phyloP scores from a whole-genome alignment of 768 basidiomycete genomes.

The Leccinum ochraceum region DNA sequence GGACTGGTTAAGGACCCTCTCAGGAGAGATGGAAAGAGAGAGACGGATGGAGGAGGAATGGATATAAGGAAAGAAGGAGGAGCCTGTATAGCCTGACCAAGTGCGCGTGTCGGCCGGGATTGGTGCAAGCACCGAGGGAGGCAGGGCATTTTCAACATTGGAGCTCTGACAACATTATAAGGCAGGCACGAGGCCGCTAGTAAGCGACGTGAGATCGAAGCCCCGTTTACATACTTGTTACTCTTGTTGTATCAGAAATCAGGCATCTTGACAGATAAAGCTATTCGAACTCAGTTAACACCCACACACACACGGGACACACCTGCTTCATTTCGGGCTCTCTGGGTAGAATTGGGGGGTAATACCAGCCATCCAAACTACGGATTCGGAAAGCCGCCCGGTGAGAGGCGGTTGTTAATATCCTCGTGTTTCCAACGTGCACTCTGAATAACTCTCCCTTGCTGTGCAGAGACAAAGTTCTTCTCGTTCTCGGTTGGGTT shows the following conservation, averaged over 20 bases:
- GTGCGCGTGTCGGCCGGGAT: constrained; percentile 31
- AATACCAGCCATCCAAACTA: background rate
- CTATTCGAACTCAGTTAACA: constrained; percentile 23
- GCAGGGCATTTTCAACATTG: constrained; percentile 23
- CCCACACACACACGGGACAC: background rate
- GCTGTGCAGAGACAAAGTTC: constrained; percentile 13
- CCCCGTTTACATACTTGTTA: constrained; percentile 20
- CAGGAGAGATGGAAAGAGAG: constrained; percentile 10
- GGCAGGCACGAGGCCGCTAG: constrained; percentile 35
- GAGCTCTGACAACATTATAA: constrained; percentile 32
- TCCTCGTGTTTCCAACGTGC: constrained; percentile 34
- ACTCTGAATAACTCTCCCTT: background rate
- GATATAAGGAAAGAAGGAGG: constrained; percentile 27
- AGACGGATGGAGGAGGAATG: constrained; percentile 2
- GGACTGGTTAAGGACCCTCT: constrained; percentile 39
- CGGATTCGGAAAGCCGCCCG: constrained; percentile 14
- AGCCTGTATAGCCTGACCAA: constrained; percentile 25
- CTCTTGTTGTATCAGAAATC: constrained; percentile 16
- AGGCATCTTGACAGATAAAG: constrained; percentile 18
- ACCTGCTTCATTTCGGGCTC: constrained; percentile 29
- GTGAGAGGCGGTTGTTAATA: constrained; percentile 5
- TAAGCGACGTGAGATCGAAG: constrained; percentile 37
- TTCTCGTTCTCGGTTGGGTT: constrained; percentile 15
- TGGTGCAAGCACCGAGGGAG: constrained; percentile 22
- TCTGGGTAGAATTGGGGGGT: constrained; percentile 24